phyloP scores from a whole-genome alignment of 164 flowering plant genomes.

The Stephania japonica region DNA sequence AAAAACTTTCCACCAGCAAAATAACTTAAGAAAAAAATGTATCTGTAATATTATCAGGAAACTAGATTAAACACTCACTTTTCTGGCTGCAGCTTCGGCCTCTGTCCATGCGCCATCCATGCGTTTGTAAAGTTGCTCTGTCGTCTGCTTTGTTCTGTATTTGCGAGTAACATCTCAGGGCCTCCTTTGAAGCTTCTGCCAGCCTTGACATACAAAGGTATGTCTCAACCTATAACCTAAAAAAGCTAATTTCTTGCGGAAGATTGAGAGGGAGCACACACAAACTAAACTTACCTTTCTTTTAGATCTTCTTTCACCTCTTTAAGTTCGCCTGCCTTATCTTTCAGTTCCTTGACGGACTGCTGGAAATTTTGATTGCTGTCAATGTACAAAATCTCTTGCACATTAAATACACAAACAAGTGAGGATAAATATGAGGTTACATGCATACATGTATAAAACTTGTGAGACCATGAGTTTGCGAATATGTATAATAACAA shows the following conservation, averaged over 20 bases:
- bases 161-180: conserved; percentile 74
- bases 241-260: conserved; percentile 7
- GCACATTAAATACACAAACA: too few relatives aligned
- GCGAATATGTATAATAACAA: too few relatives aligned
- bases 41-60: neutral
- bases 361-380: conserved; percentile 74
- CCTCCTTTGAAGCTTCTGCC: conserved; percentile 47
- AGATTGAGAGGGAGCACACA: conserved; percentile 14
- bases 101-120: conserved; percentile 93
- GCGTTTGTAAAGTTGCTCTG: conserved; percentile 86
- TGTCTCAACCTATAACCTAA: conserved; percentile 61
- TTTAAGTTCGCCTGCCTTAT: conserved; percentile 71
- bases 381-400: conserved; percentile 6
- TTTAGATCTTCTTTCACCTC: conserved; percentile 70
- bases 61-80: conserved; percentile 34
- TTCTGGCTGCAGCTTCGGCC: conserved; percentile 80
- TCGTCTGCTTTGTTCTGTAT: conserved; percentile 98
- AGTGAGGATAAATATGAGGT: too few relatives aligned
- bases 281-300: conserved; percentile 48
- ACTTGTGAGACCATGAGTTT: too few relatives aligned
- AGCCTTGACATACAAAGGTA: conserved; percentile 88
- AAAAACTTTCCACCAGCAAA: neutral
- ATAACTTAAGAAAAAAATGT: neutral
- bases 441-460: too few relatives aligned
- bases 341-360: conserved; percentile 73